Conservation (phyloP, 805 yeast genomes). For the Millerozyma miso region DNA sequence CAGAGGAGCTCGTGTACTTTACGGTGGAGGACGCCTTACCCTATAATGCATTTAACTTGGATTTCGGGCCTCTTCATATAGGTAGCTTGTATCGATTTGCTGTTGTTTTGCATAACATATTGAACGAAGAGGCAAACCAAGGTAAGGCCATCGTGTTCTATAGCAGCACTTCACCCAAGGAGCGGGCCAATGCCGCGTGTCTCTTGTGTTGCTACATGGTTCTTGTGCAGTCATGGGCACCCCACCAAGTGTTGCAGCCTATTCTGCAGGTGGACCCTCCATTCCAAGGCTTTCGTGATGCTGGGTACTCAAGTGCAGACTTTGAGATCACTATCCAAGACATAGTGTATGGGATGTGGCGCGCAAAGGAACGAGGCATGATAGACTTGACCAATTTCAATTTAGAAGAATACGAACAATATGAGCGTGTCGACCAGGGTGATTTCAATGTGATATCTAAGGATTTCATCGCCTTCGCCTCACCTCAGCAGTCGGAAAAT, state of each 20-base stretch:
- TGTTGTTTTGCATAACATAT: conserved; percentile 83
- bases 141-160: conserved; percentile 89
- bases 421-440: conserved; percentile 95
- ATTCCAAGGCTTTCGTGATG: conserved; percentile 92
- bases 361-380: conserved; percentile 90
- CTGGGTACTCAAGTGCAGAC: conserved; percentile 95
- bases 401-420: conserved; percentile 89
- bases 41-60: conserved; percentile 92
- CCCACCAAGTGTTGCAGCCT: conserved; percentile 95
- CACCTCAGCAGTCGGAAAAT: conserved; percentile 67
- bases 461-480: conserved; percentile 95
- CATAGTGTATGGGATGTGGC: conserved; percentile 93
- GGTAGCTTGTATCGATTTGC: conserved; percentile 95
- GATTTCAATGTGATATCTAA: conserved; percentile 90
- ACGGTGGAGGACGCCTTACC: conserved; percentile 91
- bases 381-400: conserved; percentile 83
- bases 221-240: conserved; percentile 94
- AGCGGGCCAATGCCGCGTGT: conserved; percentile 92
- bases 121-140: conserved; percentile 79
- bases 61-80: conserved; percentile 93
- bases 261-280: conserved; percentile 90
- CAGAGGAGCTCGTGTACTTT: conserved; percentile 72
- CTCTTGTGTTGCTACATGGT: conserved; percentile 92
- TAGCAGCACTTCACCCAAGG: conserved; percentile 75
- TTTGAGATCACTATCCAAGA: conserved; percentile 92